Conservation (phyloP, 2,329 filamentous ascomycete species). For the Xylariaceae sp. region DNA sequence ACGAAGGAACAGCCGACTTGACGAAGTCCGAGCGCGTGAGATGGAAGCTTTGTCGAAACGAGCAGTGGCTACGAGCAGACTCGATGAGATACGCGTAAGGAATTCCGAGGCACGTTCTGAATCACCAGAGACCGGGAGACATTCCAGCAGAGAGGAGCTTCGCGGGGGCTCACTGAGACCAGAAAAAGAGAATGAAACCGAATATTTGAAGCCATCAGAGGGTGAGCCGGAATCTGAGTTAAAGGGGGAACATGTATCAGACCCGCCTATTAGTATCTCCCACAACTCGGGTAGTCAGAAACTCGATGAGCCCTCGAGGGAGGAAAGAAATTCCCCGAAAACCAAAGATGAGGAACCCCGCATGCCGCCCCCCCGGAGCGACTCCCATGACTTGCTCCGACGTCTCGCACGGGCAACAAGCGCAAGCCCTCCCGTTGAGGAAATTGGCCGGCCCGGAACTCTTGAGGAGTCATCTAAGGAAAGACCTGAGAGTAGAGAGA, state of each 20-base stretch:
- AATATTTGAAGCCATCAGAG: constrained; percentile 3
- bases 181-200: background rate
- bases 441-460: constrained; percentile 10
- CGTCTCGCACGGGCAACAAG: constrained; percentile 52
- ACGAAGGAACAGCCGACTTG: constrained; percentile 48
- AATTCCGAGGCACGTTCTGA: constrained; percentile 48
- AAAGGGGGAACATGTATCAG: constrained; percentile 1
- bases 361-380: constrained; percentile 35
- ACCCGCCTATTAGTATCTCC: constrained; percentile 5
- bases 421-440: constrained; percentile 44
- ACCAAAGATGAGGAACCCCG: constrained; percentile 11
- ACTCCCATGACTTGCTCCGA: constrained; percentile 53
- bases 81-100: constrained; percentile 56
- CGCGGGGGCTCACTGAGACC: constrained; percentile 9
- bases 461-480: constrained; percentile 14
- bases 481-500: constrained; percentile 16
- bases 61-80: constrained; percentile 50
- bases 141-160: constrained; percentile 33
- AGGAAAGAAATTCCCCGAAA: constrained; percentile 19
- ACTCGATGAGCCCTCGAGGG: constrained; percentile 9
- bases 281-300: constrained; percentile 11
- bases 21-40: constrained; percentile 52
- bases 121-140: constrained; percentile 45
- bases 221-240: background rate
- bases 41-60: constrained; percentile 48